Conservation (phyloP, 2,329 filamentous ascomycete species). For the Colletotrichum eremochloae region DNA sequence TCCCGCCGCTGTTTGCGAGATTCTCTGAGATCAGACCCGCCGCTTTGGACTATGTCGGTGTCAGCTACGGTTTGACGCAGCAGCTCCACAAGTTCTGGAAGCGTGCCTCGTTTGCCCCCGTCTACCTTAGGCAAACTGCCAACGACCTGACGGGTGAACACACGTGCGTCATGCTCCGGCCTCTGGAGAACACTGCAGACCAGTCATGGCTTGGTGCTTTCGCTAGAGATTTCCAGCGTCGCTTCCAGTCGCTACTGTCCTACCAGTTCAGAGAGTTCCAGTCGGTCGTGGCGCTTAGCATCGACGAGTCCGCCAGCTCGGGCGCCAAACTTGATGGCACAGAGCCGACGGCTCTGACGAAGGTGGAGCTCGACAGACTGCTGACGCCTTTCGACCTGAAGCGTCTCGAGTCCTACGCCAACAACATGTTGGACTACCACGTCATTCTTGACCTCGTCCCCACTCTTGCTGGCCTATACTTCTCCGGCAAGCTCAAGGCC, state of each 20-base stretch:
- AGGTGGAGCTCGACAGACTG: conserved; percentile 79
- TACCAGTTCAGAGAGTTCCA: conserved; percentile 92
- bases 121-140: conserved; percentile 94
- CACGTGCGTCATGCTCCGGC: conserved; percentile 95
- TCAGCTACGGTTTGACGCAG: conserved; percentile 92
- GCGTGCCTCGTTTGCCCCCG: conserved; percentile 84
- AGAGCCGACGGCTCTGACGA: conserved; percentile 71
- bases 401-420: conserved; percentile 93
- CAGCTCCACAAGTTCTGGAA: conserved; percentile 98
- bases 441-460: conserved; percentile 95
- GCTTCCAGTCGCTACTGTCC: conserved; percentile 90
- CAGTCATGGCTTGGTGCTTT: conserved; percentile 91
- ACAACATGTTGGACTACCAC: conserved; percentile 98
- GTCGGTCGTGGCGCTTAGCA: conserved; percentile 82
- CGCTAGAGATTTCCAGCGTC: conserved; percentile 90
- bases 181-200: conserved; percentile 77
- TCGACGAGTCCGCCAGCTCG: conserved; percentile 85
- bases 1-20: conserved; percentile 94
- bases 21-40: conserved; percentile 86
- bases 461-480: conserved; percentile 84
- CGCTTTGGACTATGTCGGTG: conserved; percentile 90
- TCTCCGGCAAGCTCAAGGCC: conserved; percentile 78
- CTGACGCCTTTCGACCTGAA: conserved; percentile 96
- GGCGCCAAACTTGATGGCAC: conserved; percentile 75
- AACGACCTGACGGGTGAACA: conserved; percentile 98